phyloP scores from a whole-genome alignment of 129 eudicot genomes.

The Escallonia herrerae region DNA sequence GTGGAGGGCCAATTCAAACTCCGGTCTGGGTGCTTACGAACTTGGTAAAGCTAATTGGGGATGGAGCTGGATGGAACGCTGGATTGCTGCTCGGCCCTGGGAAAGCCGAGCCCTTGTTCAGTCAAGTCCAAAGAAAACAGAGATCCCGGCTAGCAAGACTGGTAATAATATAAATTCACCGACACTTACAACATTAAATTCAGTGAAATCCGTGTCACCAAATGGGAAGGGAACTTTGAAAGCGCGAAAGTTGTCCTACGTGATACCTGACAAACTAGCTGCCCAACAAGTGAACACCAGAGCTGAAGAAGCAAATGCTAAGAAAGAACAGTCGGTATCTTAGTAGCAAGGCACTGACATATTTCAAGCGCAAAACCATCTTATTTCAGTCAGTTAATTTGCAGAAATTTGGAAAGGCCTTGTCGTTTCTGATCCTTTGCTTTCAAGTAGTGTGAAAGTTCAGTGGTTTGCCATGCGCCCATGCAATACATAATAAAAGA shows the following conservation, averaged over 20 bases:
- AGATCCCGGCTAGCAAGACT: conserved; percentile 28
- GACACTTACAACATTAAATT: conserved; percentile 32
- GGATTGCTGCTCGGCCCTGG: conserved; percentile 97
- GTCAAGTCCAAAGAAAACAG: conserved; percentile 56
- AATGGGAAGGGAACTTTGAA: conserved; percentile 43
- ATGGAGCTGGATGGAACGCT: conserved; percentile 99
- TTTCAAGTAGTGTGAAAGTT: conserved; percentile 29
- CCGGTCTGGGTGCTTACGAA: conserved; percentile 32
- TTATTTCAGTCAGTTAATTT: conserved; percentile 8
- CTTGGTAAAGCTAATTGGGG: conserved; percentile 80
- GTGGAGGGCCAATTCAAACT: conserved; percentile 82
- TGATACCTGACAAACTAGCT: conserved; percentile 27
- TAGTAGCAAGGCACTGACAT: conserved; percentile 7
- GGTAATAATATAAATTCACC: conserved; percentile 32
- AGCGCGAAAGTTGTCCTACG: conserved; percentile 55
- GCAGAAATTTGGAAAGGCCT: conserved; percentile 4
- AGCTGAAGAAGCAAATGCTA: conserved; percentile 26
- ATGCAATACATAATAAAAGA: conserved; percentile 7
- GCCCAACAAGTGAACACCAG: conserved; percentile 14
- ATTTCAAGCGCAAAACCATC: neutral
- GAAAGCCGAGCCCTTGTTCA: conserved; percentile 53
- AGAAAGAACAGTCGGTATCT: conserved; percentile 20
- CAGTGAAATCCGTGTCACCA: conserved; percentile 41
- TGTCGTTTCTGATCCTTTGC: conserved; percentile 7
- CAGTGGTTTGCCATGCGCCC: neutral